phyloP scores from a whole-genome alignment of 2,329 filamentous ascomycete species.

The Trichoderma sp. region DNA sequence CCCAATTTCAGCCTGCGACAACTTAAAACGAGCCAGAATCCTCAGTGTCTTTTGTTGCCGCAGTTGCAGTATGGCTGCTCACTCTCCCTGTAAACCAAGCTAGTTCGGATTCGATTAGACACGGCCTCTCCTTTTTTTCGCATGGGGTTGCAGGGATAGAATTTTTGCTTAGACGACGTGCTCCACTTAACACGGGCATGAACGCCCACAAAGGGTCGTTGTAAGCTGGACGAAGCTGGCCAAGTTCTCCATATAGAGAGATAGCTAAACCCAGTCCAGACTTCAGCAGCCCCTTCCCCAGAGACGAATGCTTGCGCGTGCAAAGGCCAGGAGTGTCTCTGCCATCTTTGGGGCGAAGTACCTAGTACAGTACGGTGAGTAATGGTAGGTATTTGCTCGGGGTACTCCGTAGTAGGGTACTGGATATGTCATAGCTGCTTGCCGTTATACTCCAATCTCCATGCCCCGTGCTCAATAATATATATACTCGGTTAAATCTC shows the following conservation, averaged over 20 bases:
- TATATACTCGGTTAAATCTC: constrained; percentile 5
- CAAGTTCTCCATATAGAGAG: constrained; percentile 2
- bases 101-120: constrained; percentile 10
- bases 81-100: constrained; percentile 12
- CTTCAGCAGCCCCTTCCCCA: not conserved
- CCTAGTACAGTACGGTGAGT: not conserved
- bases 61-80: not conserved
- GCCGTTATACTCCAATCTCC: not conserved
- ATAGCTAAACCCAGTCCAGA: constrained; percentile 13
- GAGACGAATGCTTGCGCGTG: not conserved
- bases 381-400: not conserved
- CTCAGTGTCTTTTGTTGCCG: not conserved
- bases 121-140: constrained; percentile 22
- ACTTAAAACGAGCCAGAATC: not conserved
- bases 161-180: constrained; percentile 14
- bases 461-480: not conserved
- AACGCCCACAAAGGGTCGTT: constrained; percentile 16
- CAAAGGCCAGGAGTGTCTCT: not conserved
- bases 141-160: constrained; percentile 26
- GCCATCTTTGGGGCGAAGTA: not conserved
- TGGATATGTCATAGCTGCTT: not conserved
- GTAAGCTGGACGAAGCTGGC: not conserved
- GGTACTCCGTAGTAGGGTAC: not conserved
- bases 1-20: constrained; percentile 6
- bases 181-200: constrained; percentile 27